Evolutionary conservation across 2,329 filamentous ascomycete genomes (phyloP).

Genomic region (Ascochyta rabiei): DNA sequence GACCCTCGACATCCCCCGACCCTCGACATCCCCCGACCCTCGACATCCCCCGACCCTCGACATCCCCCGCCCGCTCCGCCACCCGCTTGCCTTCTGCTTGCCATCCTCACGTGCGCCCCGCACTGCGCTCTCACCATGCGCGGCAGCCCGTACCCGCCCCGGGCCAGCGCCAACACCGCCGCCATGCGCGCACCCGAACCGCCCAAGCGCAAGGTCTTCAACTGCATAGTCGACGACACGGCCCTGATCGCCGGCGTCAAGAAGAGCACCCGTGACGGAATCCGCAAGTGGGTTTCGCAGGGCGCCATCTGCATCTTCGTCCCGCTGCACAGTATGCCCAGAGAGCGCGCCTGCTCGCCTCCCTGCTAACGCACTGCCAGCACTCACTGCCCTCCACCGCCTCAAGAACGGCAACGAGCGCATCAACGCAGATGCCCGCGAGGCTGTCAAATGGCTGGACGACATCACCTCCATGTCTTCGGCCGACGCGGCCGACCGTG

Average conservation of each 20-base stretch:
- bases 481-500: slow-evolving; percentile 39
- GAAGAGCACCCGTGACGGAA: slow-evolving; percentile 58
- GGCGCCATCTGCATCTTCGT: slow-evolving; percentile 59
- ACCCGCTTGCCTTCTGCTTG: background rate
- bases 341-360: slow-evolving; percentile 7
- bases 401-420: slow-evolving; percentile 52
- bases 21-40: background rate
- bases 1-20: background rate
- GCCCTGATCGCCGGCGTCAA: slow-evolving; percentile 58
- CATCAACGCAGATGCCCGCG: slow-evolving; percentile 53
- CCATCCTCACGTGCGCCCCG: slow-evolving; percentile 9
- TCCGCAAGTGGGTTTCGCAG: slow-evolving; percentile 58
- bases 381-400: slow-evolving; percentile 54
- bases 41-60: background rate
- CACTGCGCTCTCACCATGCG: slow-evolving; percentile 33
- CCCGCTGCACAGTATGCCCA: slow-evolving; percentile 56
- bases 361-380: slow-evolving; percentile 42
- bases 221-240: slow-evolving; percentile 60
- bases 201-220: slow-evolving; percentile 56
- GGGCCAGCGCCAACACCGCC: slow-evolving; percentile 33
- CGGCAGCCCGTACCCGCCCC: slow-evolving; percentile 38
- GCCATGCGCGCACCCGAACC: slow-evolving; percentile 36
- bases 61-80: slow-evolving; percentile 4
- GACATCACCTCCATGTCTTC: slow-evolving; percentile 55
- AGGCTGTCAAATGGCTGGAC: slow-evolving; percentile 59